Evolutionary conservation across 352 stramenopile species (phyloP), one percentile per base, ranked within the genome.

Genomic region (Phytophthora idaei): DNA sequence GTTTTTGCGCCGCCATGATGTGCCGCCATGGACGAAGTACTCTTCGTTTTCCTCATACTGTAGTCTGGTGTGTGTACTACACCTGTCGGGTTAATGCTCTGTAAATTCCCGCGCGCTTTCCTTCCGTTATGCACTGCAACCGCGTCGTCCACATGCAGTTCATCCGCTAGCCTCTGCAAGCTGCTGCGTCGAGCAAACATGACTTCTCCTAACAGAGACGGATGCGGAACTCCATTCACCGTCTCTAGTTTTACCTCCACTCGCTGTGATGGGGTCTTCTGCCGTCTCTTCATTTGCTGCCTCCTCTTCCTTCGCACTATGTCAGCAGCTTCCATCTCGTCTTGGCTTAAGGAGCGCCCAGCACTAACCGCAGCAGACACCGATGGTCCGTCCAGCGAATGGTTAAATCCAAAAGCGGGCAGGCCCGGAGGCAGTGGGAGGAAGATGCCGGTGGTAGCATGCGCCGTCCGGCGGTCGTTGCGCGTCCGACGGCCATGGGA

Each of bases 121-220:
- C 27, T 60, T 57, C 36, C 51, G 11, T 49, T 69, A 41, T 68
- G 65, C 27, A 59, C 49, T 50, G 39, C 46, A 57, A 64, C 55
- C n/a, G 36, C 28, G 8, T 74, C 67, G 11, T 89, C 71, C 27
- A 76, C 49, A 4, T 83, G 69, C 31, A 84, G 73, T 57, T 76
- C 74, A 17, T 85, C 71, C 44, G 80, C 72, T 0, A 91, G 71
- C 32, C 81, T 72, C 60, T 91, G 83, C 37, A 91, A 74, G 55
- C 78, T 90, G 58, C 80, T 91, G 9, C 60, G 67, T 12, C 80
- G 70, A 32, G 45, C 37, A 37, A 83, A 75, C 57, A 80, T 66
- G 34, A 74, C 58, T 68, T 71, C 46, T 48, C 63, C 73, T 42
- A 83, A 49, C 25, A 83, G 39, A 5, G 75, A 76, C 7, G 77